Percentiles rank a stretch among this genome's conserved stretches.
Evolutionary conservation across 1,284 basidiomycete species (phyloP).

Genomic region (Anthracocystis walkeri): DNA sequence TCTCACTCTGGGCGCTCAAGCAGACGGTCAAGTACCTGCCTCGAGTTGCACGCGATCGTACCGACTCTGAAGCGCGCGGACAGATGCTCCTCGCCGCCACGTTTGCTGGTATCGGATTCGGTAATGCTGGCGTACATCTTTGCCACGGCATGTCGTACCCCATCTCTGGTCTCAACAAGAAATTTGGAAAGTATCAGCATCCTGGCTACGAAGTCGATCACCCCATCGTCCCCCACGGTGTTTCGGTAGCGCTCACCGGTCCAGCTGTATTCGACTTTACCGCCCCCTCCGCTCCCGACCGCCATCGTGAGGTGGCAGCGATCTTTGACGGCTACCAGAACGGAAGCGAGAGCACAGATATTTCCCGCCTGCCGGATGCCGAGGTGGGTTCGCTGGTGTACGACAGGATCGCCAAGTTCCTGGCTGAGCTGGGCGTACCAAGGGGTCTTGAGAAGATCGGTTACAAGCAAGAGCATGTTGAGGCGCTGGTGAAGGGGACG

Average conservation of each 20-base stretch:
- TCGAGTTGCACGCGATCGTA: slow-evolving; percentile 81
- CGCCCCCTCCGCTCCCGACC: slow-evolving; percentile 78
- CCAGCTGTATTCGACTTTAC: slow-evolving; percentile 60
- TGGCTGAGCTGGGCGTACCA: slow-evolving; percentile 86
- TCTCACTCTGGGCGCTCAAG: slow-evolving; percentile 92
- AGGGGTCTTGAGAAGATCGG: slow-evolving; percentile 88
- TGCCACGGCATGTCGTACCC: slow-evolving; percentile 64
- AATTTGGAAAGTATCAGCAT: slow-evolving; percentile 74
- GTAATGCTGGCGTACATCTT: slow-evolving; percentile 82
- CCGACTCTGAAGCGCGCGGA: slow-evolving; percentile 82
- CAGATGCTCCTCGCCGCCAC: slow-evolving; percentile 82
- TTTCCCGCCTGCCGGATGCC: slow-evolving; percentile 79
- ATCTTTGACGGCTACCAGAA: slow-evolving; percentile 77
- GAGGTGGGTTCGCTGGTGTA: slow-evolving; percentile 85
- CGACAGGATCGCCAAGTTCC: slow-evolving; percentile 90
- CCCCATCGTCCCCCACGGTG: slow-evolving; percentile 87
- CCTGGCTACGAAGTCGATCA: slow-evolving; percentile 76
- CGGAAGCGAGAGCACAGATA: slow-evolving; percentile 38
- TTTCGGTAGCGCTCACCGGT: slow-evolving; percentile 53
- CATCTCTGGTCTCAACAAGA: slow-evolving; percentile 84
- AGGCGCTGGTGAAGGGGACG: slow-evolving; percentile 82
- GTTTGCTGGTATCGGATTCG: slow-evolving; percentile 90
- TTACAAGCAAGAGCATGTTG: slow-evolving; percentile 73
- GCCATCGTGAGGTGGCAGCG: slow-evolving; percentile 87
- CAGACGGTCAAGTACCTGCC: slow-evolving; percentile 92